These are phyloP conservation scores for Geosmithia morbida DNA, from an alignment of 2,329 filamentous ascomycete species.

Conservation along the genomic window DNA sequence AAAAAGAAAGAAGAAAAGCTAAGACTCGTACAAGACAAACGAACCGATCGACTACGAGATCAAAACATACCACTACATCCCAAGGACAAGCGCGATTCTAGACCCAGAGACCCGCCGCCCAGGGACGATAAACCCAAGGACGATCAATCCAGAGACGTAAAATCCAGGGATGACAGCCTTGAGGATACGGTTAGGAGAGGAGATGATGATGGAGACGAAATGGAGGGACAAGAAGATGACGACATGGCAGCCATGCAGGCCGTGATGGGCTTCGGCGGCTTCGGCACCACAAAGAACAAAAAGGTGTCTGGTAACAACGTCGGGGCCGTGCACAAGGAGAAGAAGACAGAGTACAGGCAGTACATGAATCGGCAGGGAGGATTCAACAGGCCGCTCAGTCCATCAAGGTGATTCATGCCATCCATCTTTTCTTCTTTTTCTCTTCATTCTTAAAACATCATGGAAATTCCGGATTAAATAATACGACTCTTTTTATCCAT, in stretches of 20 bases:
- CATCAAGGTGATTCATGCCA: constrained; percentile 20
- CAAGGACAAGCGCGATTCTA: too few relatives aligned
- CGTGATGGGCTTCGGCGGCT: constrained; percentile 82
- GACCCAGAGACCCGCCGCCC: too few relatives aligned
- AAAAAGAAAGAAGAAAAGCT: too few relatives aligned
- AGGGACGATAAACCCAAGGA: too few relatives aligned
- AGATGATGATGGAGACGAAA: constrained; percentile 13
- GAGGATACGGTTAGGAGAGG: background rate
- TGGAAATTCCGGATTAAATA: too few relatives aligned
- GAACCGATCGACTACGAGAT: too few relatives aligned
- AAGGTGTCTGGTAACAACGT: constrained; percentile 81
- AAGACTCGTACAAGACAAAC: too few relatives aligned
- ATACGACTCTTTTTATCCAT: background rate
- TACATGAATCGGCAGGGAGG: constrained; percentile 85
- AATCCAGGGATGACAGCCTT: too few relatives aligned
- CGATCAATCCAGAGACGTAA: too few relatives aligned
- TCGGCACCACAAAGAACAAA: constrained; percentile 75
- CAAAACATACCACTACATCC: too few relatives aligned
- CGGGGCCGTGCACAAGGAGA: constrained; percentile 75
- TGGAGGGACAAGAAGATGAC: constrained; percentile 41
- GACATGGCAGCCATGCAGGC: constrained; percentile 61
- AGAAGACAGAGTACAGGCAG: constrained; percentile 89
- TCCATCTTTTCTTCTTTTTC: background rate
- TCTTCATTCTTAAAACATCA: background rate
- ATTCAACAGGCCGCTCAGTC: constrained; percentile 67